These are phyloP conservation scores for Oxyria digyna DNA, from an alignment of 148 eudicot genomes.

Conservation along the genomic window DNA sequence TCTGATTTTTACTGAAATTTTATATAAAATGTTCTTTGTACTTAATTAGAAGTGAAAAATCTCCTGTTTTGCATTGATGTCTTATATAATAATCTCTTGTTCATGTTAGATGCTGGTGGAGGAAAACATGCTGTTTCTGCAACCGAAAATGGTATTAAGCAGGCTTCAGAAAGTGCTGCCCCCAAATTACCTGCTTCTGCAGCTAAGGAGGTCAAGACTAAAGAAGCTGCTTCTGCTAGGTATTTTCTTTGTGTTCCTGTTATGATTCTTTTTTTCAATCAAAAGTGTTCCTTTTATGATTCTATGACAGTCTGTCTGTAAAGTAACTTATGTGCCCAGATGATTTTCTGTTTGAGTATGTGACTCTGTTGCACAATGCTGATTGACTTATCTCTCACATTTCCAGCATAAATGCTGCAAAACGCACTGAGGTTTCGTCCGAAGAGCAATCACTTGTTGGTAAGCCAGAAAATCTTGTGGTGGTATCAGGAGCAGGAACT, in stretches of 20 bases:
- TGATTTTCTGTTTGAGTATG: constrained; percentile 28
- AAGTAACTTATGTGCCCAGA: constrained; percentile 11
- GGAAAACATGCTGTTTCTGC: constrained; percentile 30
- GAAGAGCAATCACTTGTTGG: constrained; percentile 15
- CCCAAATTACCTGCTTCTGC: constrained; percentile 15
- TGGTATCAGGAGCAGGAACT: constrained; percentile 14
- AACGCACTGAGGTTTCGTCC: constrained; percentile 18
- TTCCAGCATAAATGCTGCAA: constrained; percentile 17
- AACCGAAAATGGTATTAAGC: constrained; percentile 44
- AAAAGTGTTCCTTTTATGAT: background rate
- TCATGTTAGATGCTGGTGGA: constrained; percentile 35
- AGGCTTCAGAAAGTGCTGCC: constrained; percentile 23
- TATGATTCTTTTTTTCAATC: too few relatives aligned
- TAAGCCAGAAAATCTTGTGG: constrained; percentile 18
- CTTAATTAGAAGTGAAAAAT: background rate
- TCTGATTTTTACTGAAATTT: background rate
- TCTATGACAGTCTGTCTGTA: background rate
- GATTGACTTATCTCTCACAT: constrained; percentile 17
- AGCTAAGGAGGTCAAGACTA: constrained; percentile 31
- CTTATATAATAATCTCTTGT: background rate
- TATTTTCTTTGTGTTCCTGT: constrained; percentile 10
- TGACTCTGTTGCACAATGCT: constrained; percentile 28
- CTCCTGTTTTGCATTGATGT: background rate
- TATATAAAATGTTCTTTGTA: background rate
- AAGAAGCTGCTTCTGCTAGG: constrained; percentile 34